phyloP scores from a whole-genome alignment of 495 filamentous ascomycete species.

The Parathielavia hyrcaniae region DNA sequence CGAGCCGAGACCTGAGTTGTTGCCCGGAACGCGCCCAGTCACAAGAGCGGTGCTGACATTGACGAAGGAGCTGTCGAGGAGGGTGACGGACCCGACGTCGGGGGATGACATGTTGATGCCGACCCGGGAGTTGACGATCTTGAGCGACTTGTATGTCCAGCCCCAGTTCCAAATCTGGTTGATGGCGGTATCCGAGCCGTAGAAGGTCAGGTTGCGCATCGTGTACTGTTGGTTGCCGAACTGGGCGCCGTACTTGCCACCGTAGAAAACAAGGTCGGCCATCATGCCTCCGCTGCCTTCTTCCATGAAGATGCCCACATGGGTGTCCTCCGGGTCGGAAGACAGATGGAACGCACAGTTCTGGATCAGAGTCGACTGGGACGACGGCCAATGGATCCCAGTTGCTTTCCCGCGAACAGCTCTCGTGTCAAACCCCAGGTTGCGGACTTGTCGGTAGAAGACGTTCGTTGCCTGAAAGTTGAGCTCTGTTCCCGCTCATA shows the following conservation, averaged over 20 bases:
- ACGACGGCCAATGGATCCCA: conserved; percentile 93
- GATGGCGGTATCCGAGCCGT: conserved; percentile 73
- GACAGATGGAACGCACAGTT: conserved; percentile 79
- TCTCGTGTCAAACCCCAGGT: conserved; percentile 80
- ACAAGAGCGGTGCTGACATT: conserved; percentile 59
- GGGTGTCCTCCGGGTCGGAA: conserved; percentile 49
- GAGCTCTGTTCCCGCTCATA: conserved; percentile 12
- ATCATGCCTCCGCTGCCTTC: conserved; percentile 67
- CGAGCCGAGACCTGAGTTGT: conserved; percentile 57
- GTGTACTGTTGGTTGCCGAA: conserved; percentile 86
- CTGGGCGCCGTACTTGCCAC: conserved; percentile 55
- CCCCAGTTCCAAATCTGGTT: conserved; percentile 88
- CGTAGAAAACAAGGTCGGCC: conserved; percentile 64
- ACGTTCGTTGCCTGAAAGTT: conserved; percentile 62
- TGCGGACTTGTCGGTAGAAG: conserved; percentile 90
- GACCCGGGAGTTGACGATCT: conserved; percentile 66
- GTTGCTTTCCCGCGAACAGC: conserved; percentile 54
- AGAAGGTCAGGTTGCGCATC: conserved; percentile 79
- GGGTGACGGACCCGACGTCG: conserved; percentile 65
- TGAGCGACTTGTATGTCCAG: conserved; percentile 74
- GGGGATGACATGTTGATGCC: conserved; percentile 71
- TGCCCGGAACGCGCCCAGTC: conserved; percentile 52
- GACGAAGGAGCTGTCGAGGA: conserved; percentile 70
- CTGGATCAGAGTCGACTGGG: conserved; percentile 82
- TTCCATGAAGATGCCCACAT: conserved; percentile 71